These are phyloP conservation scores for Chrysanthemum makinoi DNA, from an alignment of 129 eudicot genomes.

Conservation along the genomic window DNA sequence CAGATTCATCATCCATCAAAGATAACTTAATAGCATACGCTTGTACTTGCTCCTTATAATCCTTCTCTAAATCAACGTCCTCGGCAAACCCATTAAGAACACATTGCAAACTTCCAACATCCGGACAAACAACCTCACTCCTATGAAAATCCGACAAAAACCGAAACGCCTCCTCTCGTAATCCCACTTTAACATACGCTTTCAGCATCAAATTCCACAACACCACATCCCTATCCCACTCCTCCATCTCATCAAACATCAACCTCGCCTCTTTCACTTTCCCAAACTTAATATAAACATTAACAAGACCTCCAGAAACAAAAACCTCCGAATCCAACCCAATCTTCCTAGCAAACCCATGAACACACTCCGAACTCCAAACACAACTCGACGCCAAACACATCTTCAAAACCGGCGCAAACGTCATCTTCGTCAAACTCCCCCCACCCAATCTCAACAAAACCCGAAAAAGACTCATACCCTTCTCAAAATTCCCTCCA, in stretches of 20 bases:
- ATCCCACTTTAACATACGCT: conserved; percentile 30
- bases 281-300: conserved; percentile 40
- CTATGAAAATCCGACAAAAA: conserved; percentile 39
- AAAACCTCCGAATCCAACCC: conserved; percentile 41
- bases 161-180: conserved; percentile 13
- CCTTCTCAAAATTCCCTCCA: not conserved
- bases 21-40: conserved; percentile 38
- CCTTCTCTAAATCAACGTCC: conserved; percentile 14
- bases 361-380: conserved; percentile 40
- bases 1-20: conserved; percentile 14
- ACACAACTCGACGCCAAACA: conserved; percentile 33
- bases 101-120: conserved; percentile 31
- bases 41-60: conserved; percentile 33
- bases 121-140: conserved; percentile 22
- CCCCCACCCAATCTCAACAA: conserved; percentile 2
- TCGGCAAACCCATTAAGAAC: conserved; percentile 31
- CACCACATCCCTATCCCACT: conserved; percentile 33
- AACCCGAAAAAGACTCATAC: not conserved
- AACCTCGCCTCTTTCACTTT: conserved; percentile 27
- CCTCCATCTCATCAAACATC: conserved; percentile 33
- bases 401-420: conserved; percentile 46
- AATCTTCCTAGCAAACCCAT: conserved; percentile 32
- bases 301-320: conserved; percentile 50
- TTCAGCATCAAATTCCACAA: conserved; percentile 49
- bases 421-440: conserved; percentile 33